Evolutionary conservation across 305 asterid genomes (phyloP).

Genomic region (Solanum chacoense): DNA sequence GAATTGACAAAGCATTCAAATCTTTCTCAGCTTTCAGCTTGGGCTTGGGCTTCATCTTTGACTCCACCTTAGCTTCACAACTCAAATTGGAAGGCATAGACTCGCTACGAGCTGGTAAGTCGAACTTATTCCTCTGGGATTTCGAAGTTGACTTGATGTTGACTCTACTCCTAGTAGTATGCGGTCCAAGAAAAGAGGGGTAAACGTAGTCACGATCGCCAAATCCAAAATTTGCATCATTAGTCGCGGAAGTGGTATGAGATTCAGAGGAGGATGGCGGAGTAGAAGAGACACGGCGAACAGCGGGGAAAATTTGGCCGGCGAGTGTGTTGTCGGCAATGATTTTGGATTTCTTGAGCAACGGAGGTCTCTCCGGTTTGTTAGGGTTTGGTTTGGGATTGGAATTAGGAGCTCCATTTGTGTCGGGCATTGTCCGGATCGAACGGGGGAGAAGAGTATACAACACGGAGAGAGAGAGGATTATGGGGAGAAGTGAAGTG

Average conservation of each 20-base stretch:
- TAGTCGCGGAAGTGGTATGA: conserved; percentile 8
- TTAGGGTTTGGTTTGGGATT: conserved; percentile 17
- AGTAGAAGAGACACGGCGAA: conserved; percentile 42
- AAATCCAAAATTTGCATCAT: conserved; percentile 43
- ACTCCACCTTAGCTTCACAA: conserved; percentile 12
- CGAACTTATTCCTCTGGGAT: conserved; percentile 22
- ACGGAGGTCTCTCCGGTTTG: conserved; percentile 47
- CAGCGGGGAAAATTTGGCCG: conserved; percentile 49
- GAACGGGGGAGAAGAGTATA: background rate
- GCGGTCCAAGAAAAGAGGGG: conserved; percentile 85
- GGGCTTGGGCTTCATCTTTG: conserved; percentile 20
- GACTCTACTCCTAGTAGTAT: conserved; percentile 70
- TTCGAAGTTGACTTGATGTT: conserved; percentile 35
- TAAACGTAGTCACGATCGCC: conserved; percentile 80
- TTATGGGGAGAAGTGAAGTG: background rate
- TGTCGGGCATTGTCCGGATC: conserved; percentile 1
- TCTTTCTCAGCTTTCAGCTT: conserved; percentile 55
- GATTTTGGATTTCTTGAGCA: conserved; percentile 52
- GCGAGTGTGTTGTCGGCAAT: conserved; percentile 22
- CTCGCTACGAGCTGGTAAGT: conserved; percentile 27
- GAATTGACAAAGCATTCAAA: conserved; percentile 46
- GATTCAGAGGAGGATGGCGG: conserved; percentile 20
- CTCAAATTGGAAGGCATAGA: conserved; percentile 41
- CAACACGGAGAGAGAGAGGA: background rate
- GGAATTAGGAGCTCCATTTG: conserved; percentile 29